phyloP scores from a whole-genome alignment of 2,329 filamentous ascomycete genomes.

The Cladosporium sp. region DNA sequence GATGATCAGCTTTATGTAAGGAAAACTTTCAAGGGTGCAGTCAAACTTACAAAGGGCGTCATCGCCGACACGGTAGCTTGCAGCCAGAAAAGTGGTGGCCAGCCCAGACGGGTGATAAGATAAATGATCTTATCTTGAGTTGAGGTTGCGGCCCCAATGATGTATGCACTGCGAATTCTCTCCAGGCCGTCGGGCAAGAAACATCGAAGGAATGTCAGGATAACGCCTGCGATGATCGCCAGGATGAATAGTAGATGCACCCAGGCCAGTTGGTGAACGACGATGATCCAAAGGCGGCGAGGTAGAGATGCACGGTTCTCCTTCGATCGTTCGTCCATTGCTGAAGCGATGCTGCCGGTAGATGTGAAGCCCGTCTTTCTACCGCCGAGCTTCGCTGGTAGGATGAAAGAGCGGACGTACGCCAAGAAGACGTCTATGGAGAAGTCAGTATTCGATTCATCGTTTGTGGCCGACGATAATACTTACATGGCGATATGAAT shows the following conservation, averaged over 20 bases:
- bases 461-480: not conserved
- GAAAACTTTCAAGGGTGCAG: no score
- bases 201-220: not conserved
- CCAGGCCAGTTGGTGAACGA: constrained; percentile 12
- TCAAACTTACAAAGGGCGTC: constrained; percentile 43
- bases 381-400: constrained; percentile 46
- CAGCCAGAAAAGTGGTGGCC: constrained; percentile 57
- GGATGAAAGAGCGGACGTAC: constrained; percentile 11
- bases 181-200: constrained; percentile 8
- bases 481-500: constrained; percentile 11
- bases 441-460: not conserved
- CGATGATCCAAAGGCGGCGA: constrained; percentile 3
- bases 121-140: constrained; percentile 35
- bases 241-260: constrained; percentile 15
- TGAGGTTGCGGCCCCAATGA: constrained; percentile 3
- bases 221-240: constrained; percentile 1
- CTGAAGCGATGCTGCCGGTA: constrained; percentile 53
- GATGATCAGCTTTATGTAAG: not conserved
- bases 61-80: constrained; percentile 14
- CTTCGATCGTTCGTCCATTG: constrained; percentile 53
- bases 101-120: constrained; percentile 57
- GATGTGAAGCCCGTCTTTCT: constrained; percentile 56
- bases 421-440: constrained; percentile 3
- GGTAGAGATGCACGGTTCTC: constrained; percentile 14
- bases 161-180: constrained; percentile 3